phyloP scores from a whole-genome alignment of 164 flowering plant genomes.

The Chimonanthus praecox region DNA sequence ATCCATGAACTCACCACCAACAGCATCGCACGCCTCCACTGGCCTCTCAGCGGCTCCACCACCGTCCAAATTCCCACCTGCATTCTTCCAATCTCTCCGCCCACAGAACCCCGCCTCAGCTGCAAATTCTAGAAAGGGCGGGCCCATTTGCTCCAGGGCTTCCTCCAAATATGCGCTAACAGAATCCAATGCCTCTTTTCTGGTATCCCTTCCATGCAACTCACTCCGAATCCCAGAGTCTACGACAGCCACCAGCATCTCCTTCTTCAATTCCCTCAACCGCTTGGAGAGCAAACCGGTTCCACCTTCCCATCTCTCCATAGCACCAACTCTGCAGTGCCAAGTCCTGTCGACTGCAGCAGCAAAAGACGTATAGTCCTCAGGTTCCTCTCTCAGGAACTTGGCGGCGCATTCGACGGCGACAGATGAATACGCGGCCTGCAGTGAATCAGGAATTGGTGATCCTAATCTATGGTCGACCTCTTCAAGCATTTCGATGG shows the following conservation, averaged over 20 bases:
- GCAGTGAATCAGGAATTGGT: slow-evolving; percentile 28
- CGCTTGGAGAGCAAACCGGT: slow-evolving; percentile 33
- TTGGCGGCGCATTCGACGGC: slow-evolving; percentile 49
- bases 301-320: slow-evolving; percentile 24
- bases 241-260: slow-evolving; percentile 44
- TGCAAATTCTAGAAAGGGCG: slow-evolving; percentile 42
- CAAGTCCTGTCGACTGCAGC: slow-evolving; percentile 51
- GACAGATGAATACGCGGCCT: slow-evolving; percentile 46
- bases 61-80: not conserved
- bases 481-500: slow-evolving; percentile 38
- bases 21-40: not conserved
- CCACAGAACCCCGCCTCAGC: slow-evolving; percentile 11
- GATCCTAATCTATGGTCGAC: slow-evolving; percentile 22
- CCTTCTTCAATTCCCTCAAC: slow-evolving; percentile 30
- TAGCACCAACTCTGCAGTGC: slow-evolving; percentile 33
- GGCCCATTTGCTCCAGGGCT: slow-evolving; percentile 46
- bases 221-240: slow-evolving; percentile 17
- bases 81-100: slow-evolving; percentile 2
- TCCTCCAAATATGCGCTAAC: slow-evolving; percentile 38
- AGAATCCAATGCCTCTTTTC: slow-evolving; percentile 29
- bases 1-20: not conserved
- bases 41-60: not conserved
- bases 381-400: slow-evolving; percentile 21
- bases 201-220: slow-evolving; percentile 23
- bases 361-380: slow-evolving; percentile 22